Percentiles rank a stretch among this genome's conserved stretches.
phyloP scores from a whole-genome alignment of 257 asterid species.

The Marsdenia floribunda region DNA sequence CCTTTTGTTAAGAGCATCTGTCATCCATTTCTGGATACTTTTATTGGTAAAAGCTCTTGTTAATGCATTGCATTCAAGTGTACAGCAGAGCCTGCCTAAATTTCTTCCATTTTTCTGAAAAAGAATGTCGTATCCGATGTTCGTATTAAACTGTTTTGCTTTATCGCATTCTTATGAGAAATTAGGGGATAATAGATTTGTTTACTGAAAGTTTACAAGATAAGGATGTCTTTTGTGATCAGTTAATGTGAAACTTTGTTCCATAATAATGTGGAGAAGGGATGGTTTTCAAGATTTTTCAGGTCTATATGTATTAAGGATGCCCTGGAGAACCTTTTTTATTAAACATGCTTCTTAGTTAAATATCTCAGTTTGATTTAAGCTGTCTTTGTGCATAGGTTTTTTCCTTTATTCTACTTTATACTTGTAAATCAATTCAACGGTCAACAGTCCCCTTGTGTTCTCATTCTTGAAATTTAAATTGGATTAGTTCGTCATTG shows the following conservation, averaged over 20 bases:
- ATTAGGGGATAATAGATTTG: neutral
- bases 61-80: conserved; percentile 1
- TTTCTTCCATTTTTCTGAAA: neutral
- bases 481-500: neutral
- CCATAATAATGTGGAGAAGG: neutral
- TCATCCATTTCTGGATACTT: neutral
- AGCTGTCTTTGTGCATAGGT: neutral
- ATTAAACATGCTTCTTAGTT: neutral
- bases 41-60: neutral
- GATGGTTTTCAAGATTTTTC: neutral
- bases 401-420: neutral
- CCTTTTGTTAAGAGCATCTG: neutral
- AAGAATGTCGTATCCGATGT: neutral
- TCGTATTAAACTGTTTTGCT: neutral
- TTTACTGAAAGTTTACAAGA: neutral
- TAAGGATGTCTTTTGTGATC: neutral
- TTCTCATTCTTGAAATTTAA: neutral
- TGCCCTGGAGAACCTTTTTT: neutral
- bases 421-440: neutral
- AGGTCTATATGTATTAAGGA: neutral
- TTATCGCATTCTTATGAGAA: neutral
- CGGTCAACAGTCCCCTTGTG: neutral
- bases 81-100: neutral
- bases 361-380: neutral
- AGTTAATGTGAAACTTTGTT: neutral